Evolutionary conservation across 78 protist species (phyloP), one percentile per base, ranked within the genome.

Genomic region (Polysphondylium violaceum): DNA sequence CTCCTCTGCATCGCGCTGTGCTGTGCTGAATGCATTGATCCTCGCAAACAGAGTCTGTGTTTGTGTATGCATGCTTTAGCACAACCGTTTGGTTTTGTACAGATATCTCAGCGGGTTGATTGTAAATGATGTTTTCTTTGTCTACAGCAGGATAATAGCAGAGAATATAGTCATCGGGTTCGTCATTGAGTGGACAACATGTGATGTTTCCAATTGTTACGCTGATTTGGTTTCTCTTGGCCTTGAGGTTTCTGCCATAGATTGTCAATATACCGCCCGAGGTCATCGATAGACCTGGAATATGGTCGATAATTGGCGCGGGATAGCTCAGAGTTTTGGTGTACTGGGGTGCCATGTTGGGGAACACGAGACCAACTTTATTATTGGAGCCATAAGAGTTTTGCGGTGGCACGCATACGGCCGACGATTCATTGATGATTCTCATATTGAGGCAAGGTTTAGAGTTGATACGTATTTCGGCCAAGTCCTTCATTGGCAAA

Each of bases 131-230:
- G 40, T n/a, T 44, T 19, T 51, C 29, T 31, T 14, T 29, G n/a
- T 17, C 29, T 21, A 8, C 51, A 36, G n/a, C 56, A 36, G 47
- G 43, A 21, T 23, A 25, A 5, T 64, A 64, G 2, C 41, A 23
- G 11, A 23, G 63, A 23, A 25, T 14, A 27, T 43, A 16, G 17
- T 69, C 17, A 47, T 44, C 43, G 11, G 12, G 25, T 8, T 72
- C 51, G 29, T 50, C 16, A 51, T 36, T 50, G 1, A 72, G 59
- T 50, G 78, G 64, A 50, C 78, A 72, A 51, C 78, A 72, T 23
- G 19, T 25, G 23, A 23, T 51, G 51, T 72, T 44, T 6, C 51
- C 35, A 19, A 72, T 72, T 25, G 16, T 4, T 21, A 72, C 33
- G 25, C 25, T 19, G 1, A 33, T 23, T 31, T 51, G 9, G 19